Percentiles rank a stretch among this genome's conserved stretches.
Evolutionary conservation across 257 asterid genomes (phyloP).

Genomic region (Mitragyna speciosa): DNA sequence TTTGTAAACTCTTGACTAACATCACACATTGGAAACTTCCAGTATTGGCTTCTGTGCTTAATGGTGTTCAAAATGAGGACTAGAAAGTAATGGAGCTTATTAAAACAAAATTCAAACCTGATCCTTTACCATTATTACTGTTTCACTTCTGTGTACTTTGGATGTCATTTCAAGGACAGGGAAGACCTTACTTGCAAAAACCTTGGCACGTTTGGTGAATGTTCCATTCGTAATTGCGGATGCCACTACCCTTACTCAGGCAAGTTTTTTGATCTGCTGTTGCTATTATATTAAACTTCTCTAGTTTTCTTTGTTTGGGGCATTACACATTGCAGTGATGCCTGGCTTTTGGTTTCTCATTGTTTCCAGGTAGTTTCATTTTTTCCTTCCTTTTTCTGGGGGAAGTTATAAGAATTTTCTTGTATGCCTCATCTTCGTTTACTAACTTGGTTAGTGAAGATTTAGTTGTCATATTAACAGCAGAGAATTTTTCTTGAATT

Average conservation of each 20-base stretch:
- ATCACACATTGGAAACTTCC: background rate
- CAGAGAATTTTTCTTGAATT: background rate
- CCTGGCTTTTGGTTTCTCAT: background rate
- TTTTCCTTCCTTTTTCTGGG: background rate
- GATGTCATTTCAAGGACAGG: constrained; percentile 88
- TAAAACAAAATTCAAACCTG: background rate
- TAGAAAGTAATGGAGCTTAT: background rate
- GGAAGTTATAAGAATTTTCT: background rate
- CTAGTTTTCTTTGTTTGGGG: background rate
- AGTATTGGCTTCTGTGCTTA: background rate
- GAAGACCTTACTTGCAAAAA: constrained; percentile 97
- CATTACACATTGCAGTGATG: background rate
- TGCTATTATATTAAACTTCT: constrained; percentile 8
- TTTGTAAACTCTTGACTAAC: background rate
- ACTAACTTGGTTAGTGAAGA: background rate
- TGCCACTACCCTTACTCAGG: constrained; percentile 99
- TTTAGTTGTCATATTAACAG: background rate
- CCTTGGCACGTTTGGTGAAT: constrained; percentile 93
- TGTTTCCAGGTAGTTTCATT: background rate
- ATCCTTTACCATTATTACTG: constrained; percentile 33
- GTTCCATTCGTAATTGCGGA: constrained; percentile 99
- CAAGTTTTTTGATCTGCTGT: constrained; percentile 33
- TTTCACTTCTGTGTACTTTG: constrained; percentile 54
- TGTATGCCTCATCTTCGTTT: background rate
- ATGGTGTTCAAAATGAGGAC: background rate